Percentiles rank a stretch among this genome's conserved stretches.
Conservation (phyloP, 1,139 yeast genomes). For the Diutina rugosa region DNA sequence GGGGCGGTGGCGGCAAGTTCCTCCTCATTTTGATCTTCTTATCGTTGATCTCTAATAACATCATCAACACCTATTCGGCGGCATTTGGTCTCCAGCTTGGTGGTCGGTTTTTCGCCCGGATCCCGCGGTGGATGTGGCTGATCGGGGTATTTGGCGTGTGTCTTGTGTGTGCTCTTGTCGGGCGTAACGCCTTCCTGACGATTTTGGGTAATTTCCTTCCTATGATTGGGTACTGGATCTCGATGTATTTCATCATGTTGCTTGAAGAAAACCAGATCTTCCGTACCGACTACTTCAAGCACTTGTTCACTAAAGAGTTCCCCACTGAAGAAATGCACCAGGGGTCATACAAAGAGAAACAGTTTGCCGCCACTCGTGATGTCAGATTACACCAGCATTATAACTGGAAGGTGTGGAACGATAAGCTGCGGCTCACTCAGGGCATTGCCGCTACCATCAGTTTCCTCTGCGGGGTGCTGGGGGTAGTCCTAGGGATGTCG, state of each 20-base stretch:
- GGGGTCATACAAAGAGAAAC: background rate
- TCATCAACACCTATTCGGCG: conserved; percentile 71
- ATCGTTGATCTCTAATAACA: conserved; percentile 70
- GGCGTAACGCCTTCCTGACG: conserved; percentile 60
- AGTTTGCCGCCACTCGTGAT: conserved; percentile 4
- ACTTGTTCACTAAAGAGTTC: conserved; percentile 44
- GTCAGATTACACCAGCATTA: conserved; percentile 16
- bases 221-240: conserved; percentile 90
- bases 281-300: conserved; percentile 38
- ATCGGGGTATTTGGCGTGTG: conserved; percentile 51
- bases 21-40: conserved; percentile 55
- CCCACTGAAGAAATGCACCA: conserved; percentile 10
- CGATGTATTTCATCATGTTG: conserved; percentile 63
- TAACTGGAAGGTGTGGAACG: conserved; percentile 61
- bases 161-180: conserved; percentile 61
- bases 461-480: conserved; percentile 53
- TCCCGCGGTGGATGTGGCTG: conserved; percentile 78
- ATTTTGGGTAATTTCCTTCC: conserved; percentile 84
- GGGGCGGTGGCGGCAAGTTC: conserved; percentile 78
- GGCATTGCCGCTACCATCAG: conserved; percentile 55
- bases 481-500: conserved; percentile 75
- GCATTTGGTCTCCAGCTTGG: conserved; percentile 71
- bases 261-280: conserved; percentile 68
- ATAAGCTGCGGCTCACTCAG: conserved; percentile 37
- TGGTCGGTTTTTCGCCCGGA: conserved; percentile 43